Conservation (phyloP, 2,329 filamentous ascomycete species). For the Rhynchosporium secalis region DNA sequence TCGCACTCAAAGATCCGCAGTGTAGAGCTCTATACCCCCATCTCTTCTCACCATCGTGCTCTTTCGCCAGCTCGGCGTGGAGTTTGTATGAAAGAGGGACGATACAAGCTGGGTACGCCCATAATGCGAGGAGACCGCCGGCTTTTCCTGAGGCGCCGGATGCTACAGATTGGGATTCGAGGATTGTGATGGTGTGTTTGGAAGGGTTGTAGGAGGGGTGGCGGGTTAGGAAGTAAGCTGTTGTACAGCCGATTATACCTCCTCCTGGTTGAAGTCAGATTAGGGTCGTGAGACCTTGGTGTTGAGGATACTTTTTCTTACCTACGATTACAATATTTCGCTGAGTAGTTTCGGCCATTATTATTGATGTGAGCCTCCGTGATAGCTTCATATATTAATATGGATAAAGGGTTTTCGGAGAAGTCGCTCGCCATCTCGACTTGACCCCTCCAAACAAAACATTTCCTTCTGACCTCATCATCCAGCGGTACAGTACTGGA, state of each 20-base stretch:
- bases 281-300: background rate
- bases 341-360: constrained; percentile 24
- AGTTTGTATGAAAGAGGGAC: constrained; percentile 84
- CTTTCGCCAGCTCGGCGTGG: constrained; percentile 79
- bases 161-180: constrained; percentile 84
- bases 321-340: constrained; percentile 40
- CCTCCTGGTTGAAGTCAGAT: constrained; percentile 51
- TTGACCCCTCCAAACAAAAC: background rate
- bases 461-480: background rate
- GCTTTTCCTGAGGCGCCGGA: constrained; percentile 95
- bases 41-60: constrained; percentile 72
- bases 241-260: constrained; percentile 89
- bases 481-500: background rate
- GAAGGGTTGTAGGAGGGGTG: constrained; percentile 77
- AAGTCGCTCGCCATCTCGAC: background rate
- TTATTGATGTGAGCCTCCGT: constrained; percentile 7
- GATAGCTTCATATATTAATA: constrained; percentile 1
- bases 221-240: constrained; percentile 86
- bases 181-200: constrained; percentile 76
- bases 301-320: constrained; percentile 18
- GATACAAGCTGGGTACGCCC: constrained; percentile 84
- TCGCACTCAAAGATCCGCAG: constrained; percentile 55
- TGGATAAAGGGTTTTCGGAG: background rate
- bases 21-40: constrained; percentile 87
- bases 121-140: constrained; percentile 83